Evolutionary conservation across 768 basidiomycete species (phyloP), one percentile per base, ranked within the genome.

Genomic region (Tulasnella sp.): DNA sequence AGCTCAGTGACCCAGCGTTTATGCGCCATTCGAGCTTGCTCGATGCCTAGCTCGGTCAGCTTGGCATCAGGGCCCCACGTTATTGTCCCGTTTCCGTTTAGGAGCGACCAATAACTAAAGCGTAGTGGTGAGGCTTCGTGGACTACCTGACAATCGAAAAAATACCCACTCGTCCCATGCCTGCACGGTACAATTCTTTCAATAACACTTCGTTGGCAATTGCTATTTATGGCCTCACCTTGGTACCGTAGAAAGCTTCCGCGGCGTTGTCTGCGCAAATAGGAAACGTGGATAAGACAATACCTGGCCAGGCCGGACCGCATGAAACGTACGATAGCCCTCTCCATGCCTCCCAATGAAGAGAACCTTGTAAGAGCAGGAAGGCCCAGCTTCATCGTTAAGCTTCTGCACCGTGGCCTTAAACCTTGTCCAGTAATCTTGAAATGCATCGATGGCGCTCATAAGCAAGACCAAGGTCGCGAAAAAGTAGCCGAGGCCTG

Each of bases 321-420:
- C n/a, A 22, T 37, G 48, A 18, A 76, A 83, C 92, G 82, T 84
- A 93, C 93, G 93, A 83, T 88, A 90, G 78, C 93, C 94, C 85
- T 94, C 87, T 0, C 94, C 94, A 81, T 95, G 94, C 82, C 94
- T 87, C 2, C 89, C 90, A 1, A 94, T 85, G 80, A 92, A 89
- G 78, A 94, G 86, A 18, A 93, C 86, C 82, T 94, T 95, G 86
- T 91, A 92, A 16, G 85, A 85, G 34, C 86, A 87, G 1, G 85
- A 86, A 0, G 83, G 75, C 1, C 85, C 84, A 1, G 89, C 88
- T 3, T 82, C 81, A 1, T 83, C 81, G 80, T 93, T 92, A 79
- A 94, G 84, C n/a, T 85, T 80, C 7, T 84, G 79, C n/a, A 94
- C 85, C 12, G 86, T 82, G 0, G 82, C 75, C 37, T 85, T 83